A percentile compares a stretch with the other conserved stretches of the same genome.
phyloP scores from a whole-genome alignment of 805 yeast species.

The Ogataea degrootiae region DNA sequence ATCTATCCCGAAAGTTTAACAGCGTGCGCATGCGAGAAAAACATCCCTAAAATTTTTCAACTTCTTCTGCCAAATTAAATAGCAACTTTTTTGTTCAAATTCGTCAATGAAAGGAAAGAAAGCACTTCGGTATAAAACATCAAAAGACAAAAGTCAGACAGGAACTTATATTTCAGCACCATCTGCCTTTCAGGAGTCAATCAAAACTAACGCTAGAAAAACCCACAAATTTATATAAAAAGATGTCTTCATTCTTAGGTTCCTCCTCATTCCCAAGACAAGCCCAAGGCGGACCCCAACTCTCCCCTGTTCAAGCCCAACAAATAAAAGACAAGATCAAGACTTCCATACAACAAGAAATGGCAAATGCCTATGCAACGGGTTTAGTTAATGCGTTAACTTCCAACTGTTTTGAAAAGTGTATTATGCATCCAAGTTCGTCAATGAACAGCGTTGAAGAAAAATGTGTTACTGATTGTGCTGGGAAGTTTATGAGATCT shows the following conservation, averaged over 20 bases:
- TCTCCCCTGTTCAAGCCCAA: conserved; percentile 27
- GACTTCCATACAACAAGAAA: conserved; percentile 69
- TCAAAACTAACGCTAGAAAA: neutral
- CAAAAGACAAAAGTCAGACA: too few relatives aligned
- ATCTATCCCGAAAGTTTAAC: too few relatives aligned
- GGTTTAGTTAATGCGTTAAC: conserved; percentile 81
- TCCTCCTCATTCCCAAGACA: conserved; percentile 13
- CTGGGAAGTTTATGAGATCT: conserved; percentile 82
- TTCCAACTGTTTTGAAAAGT: conserved; percentile 80
- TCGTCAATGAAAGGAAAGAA: too few relatives aligned
- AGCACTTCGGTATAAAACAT: too few relatives aligned
- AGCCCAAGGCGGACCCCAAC: conserved; percentile 3
- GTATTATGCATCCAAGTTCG: conserved; percentile 60
- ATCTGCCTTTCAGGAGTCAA: neutral
- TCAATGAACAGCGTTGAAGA: conserved; percentile 48
- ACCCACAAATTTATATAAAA: neutral
- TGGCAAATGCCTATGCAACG: conserved; percentile 89
- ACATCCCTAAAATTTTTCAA: too few relatives aligned
- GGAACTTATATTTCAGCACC: too few relatives aligned
- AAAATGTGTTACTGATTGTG: conserved; percentile 69
- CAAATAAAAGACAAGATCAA: conserved; percentile 60
- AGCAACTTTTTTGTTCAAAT: too few relatives aligned
- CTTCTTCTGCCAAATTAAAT: too few relatives aligned
- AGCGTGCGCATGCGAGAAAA: too few relatives aligned
- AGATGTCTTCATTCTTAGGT: conserved; percentile 30